Base-by-base conservation (phyloP, 179 eudicot genomes). In the Spinacia oleracea region DNA sequence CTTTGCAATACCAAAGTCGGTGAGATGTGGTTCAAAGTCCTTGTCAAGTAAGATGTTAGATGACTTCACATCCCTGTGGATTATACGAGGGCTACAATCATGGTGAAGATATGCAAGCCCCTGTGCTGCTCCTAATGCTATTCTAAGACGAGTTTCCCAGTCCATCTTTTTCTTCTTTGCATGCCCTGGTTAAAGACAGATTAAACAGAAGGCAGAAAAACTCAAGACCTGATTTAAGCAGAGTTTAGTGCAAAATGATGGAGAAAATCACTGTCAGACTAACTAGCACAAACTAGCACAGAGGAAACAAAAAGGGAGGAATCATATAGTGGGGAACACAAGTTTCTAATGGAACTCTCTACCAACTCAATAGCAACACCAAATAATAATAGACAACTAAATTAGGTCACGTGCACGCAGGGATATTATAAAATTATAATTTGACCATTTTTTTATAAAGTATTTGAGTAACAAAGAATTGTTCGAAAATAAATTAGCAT, bases 1-100 rank as follows among this genome's bases (percentile, higher is more conserved):
- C 87, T 96, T 96, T 7, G 99, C 99, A 73, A 96, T 96, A 50
- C 99, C 99, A 82, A 96, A 96, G 81, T 96, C 99, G 1, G 99
- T 90, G 31, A 96, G 92, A 81, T 94, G 99, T 40, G 99, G 90
- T 86, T 96, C 98, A 31, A 87, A 94, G 77, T 92, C 97, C 83
- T 86, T 88, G 89, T 96, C 99, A 76, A 96, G 83, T 73, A 96
- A 81, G 80, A 96, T 96, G 84, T 96, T 96, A 8, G 98, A 94
- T 5, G 99, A 94, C 81, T 96, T 96, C 67, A 96, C 93, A 77
- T 96, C 99, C 80, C 99, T 86, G 76, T 96, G 99, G 81, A 96
- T 92, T 46, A 96, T 94, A 6, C 96, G 92, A 42, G 99, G 99
- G 82, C 93, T 89, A 82, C 98, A 94, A 71, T 96, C 98, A 67